These are phyloP conservation scores for Azolla pinnata DNA, from an alignment of 75 land plant genomes.

Conservation along the genomic window DNA sequence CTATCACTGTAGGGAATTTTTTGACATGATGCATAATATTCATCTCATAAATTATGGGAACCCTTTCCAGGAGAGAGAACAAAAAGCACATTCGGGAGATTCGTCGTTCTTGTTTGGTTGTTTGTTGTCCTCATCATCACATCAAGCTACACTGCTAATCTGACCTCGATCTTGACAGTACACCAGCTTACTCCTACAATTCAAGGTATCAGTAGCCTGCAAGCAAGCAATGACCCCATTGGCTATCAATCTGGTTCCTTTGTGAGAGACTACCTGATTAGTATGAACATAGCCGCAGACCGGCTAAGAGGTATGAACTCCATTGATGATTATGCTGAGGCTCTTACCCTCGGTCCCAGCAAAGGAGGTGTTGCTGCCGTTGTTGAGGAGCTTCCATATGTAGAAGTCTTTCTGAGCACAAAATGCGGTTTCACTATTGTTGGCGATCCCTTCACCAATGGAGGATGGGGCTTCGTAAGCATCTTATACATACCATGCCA, in stretches of 20 bases:
- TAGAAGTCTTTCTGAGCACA: slow-evolving; percentile 46
- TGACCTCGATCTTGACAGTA: slow-evolving; percentile 74
- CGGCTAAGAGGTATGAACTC: slow-evolving; percentile 32
- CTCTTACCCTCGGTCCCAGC: slow-evolving; percentile 45
- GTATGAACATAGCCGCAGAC: slow-evolving; percentile 46
- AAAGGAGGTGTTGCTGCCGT: slow-evolving; percentile 77
- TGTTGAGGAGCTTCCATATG: slow-evolving; percentile 79
- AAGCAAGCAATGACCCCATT: slow-evolving; percentile 43
- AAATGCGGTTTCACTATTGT: slow-evolving; percentile 45
- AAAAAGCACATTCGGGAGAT: slow-evolving; percentile 51
- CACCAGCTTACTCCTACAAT: slow-evolving; percentile 56
- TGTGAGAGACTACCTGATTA: slow-evolving; percentile 54
- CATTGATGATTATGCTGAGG: slow-evolving; percentile 36
- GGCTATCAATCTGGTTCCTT: slow-evolving; percentile 79
- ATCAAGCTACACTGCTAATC: slow-evolving; percentile 80
- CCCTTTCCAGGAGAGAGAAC: slow-evolving; percentile 3
- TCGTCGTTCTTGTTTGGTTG: slow-evolving; percentile 67
- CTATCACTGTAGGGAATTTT: background rate
- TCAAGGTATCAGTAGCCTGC: slow-evolving; percentile 54
- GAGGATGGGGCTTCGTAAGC: slow-evolving; percentile 94
- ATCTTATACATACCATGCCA: background rate
- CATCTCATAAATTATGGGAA: background rate
- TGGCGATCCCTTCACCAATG: slow-evolving; percentile 63
- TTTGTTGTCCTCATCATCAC: slow-evolving; percentile 75
- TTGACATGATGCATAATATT: background rate